These are phyloP conservation scores for Calonectria henricotiae DNA, from an alignment of 2,329 filamentous ascomycete species.

Conservation along the genomic window DNA sequence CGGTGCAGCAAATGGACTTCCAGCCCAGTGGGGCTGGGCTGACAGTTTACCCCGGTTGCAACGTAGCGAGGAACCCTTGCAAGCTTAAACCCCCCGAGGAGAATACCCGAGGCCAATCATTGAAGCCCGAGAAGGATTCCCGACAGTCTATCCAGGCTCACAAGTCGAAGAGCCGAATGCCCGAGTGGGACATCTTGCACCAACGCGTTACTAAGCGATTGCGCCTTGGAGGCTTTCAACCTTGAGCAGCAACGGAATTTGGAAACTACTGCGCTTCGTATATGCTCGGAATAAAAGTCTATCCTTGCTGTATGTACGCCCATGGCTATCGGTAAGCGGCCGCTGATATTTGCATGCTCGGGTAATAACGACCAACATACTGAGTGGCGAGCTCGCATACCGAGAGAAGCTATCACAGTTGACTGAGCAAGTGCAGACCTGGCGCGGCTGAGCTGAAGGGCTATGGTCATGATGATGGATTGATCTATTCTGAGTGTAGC, in stretches of 20 bases:
- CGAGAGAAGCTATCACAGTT: conserved; percentile 11
- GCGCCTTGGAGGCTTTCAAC: conserved; percentile 4
- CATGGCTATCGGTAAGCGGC: conserved; percentile 14
- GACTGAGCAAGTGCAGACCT: not conserved
- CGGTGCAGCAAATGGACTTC: not conserved
- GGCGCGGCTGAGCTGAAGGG: conserved; percentile 1
- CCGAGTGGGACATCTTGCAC: conserved; percentile 6
- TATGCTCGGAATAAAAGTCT: not conserved
- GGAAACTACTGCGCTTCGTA: conserved; percentile 16
- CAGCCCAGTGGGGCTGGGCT: conserved; percentile 4
- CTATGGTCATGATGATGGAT: conserved; percentile 1
- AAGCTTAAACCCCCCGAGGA: conserved; percentile 11
- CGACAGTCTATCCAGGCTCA: conserved; percentile 10
- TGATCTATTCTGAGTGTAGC: not conserved
- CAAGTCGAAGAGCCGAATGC: conserved; percentile 2
- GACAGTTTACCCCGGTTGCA: conserved; percentile 14
- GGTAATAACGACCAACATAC: conserved; percentile 13
- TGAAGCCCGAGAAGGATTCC: conserved; percentile 28
- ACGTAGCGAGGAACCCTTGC: conserved; percentile 1
- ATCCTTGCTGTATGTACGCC: conserved; percentile 6
- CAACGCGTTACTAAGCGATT: not conserved
- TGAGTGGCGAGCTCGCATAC: not conserved
- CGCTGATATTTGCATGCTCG: conserved; percentile 24
- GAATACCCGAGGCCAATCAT: conserved; percentile 1
- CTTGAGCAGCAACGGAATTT: not conserved